Conservation (phyloP, 495 filamentous ascomycete genomes). For the Halenospora varia region DNA sequence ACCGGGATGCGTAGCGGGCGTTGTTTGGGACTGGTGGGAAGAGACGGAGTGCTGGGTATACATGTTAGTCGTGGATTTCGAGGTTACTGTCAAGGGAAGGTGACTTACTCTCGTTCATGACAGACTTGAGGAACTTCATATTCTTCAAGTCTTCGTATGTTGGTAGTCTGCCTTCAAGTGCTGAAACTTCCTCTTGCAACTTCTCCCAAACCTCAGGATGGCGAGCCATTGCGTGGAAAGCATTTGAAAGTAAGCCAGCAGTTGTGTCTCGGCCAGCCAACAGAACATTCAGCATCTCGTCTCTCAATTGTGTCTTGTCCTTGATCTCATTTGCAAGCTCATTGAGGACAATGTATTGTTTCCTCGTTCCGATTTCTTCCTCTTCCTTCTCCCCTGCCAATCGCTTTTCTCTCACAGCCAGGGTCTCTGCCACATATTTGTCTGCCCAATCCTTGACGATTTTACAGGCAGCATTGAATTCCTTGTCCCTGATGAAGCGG, state of each 20-base stretch:
- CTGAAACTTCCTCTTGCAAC: conserved; percentile 33
- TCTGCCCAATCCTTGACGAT: no score
- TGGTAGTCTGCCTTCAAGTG: conserved; percentile 26
- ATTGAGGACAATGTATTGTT: conserved; percentile 43
- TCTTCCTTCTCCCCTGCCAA: not conserved
- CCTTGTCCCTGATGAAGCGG: not conserved
- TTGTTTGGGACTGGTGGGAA: not conserved
- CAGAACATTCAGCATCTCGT: conserved; percentile 43
- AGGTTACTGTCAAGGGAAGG: not conserved
- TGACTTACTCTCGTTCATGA: conserved; percentile 13
- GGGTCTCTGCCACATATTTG: no score
- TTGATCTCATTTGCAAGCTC: conserved; percentile 36
- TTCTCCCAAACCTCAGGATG: conserved; percentile 22
- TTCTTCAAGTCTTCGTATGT: conserved; percentile 31
- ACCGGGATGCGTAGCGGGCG: not conserved
- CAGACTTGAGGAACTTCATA: conserved; percentile 34
- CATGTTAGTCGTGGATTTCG: no score
- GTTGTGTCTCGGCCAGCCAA: conserved; percentile 56
- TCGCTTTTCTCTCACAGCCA: no score
- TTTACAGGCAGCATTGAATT: not conserved
- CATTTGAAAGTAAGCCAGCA: conserved; percentile 35
- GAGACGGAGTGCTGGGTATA: no score
- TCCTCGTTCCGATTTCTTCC: conserved; percentile 1
- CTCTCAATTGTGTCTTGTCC: conserved; percentile 29
- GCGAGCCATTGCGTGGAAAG: not conserved